A percentile compares a stretch with the other conserved stretches of the same genome.
Conservation (phyloP, 305 asterid genomes). For the Fraxinus dipetala region DNA sequence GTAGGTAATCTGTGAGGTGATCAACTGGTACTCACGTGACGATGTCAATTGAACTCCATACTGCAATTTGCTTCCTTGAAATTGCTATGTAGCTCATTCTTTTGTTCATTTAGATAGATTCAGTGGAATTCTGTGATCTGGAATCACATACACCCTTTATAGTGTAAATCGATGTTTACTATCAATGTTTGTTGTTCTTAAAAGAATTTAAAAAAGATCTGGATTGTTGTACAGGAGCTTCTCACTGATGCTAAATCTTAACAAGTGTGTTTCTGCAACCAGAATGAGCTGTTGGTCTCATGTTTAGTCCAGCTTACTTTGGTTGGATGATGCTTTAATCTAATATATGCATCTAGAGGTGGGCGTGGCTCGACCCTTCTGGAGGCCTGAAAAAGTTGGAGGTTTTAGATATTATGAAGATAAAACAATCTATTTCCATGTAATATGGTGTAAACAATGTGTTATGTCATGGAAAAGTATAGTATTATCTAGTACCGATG, state of each 20-base stretch:
- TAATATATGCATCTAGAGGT: not conserved
- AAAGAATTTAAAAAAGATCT: not conserved
- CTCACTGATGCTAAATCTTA: not conserved
- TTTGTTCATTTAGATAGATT: conserved; percentile 12
- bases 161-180: not conserved
- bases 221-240: not conserved
- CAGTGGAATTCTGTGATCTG: not conserved
- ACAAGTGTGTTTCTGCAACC: not conserved
- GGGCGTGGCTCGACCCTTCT: not conserved
- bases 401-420: not conserved
- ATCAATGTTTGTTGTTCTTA: not conserved
- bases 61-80: not conserved
- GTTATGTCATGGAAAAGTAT: not conserved
- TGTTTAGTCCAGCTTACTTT: not conserved
- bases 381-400: not conserved
- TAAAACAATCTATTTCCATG: not conserved
- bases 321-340: not conserved
- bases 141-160: not conserved
- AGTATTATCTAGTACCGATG: not conserved
- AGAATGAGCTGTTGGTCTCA: not conserved
- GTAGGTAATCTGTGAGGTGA: conserved; percentile 21
- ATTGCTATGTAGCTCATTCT: conserved; percentile 9
- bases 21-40: not conserved
- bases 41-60: not conserved
- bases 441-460: not conserved